Conservation (phyloP, 192 early-diverging fungal genomes). For the Phlyctochytrium arcticum region DNA sequence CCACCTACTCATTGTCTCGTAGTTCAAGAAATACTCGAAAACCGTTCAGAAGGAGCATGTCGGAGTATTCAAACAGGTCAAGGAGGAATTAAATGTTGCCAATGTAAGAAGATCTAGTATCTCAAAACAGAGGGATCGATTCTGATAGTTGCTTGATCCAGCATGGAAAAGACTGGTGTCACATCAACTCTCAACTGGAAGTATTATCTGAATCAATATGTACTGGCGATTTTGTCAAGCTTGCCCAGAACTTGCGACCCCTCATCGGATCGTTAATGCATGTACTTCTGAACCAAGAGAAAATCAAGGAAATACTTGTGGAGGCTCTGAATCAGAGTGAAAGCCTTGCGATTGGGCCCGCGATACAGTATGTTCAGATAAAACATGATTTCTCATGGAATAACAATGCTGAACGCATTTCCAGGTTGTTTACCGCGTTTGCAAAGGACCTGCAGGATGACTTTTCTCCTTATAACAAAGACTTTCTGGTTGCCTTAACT, state of each 20-base stretch:
- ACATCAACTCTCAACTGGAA: too few species aligned
- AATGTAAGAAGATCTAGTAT: too few species aligned
- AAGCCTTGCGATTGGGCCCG: slow-evolving; percentile 69
- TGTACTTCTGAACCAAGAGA: slow-evolving; percentile 85
- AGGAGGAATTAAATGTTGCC: too few species aligned
- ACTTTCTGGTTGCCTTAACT: slow-evolving; percentile 62
- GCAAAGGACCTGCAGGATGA: slow-evolving; percentile 92
- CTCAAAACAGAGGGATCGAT: too few species aligned
- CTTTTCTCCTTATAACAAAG: slow-evolving; percentile 71
- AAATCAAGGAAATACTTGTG: slow-evolving; percentile 63
- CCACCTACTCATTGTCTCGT: too few species aligned
- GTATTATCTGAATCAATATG: too few species aligned
- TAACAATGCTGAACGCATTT: background rate
- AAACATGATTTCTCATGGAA: background rate
- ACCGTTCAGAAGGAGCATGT: too few species aligned
- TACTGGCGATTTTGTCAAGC: slow-evolving; percentile 73
- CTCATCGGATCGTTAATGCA: slow-evolving; percentile 75
- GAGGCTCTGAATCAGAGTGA: slow-evolving; percentile 59
- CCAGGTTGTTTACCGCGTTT: slow-evolving; percentile 71
- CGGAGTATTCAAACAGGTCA: too few species aligned
- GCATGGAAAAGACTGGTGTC: too few species aligned
- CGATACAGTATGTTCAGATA: slow-evolving; percentile 66
- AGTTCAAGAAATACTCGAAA: too few species aligned
- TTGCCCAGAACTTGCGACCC: slow-evolving; percentile 61
- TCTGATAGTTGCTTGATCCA: too few species aligned